Conservation (phyloP, 805 yeast genomes). For the Pichia ethanolica region DNA sequence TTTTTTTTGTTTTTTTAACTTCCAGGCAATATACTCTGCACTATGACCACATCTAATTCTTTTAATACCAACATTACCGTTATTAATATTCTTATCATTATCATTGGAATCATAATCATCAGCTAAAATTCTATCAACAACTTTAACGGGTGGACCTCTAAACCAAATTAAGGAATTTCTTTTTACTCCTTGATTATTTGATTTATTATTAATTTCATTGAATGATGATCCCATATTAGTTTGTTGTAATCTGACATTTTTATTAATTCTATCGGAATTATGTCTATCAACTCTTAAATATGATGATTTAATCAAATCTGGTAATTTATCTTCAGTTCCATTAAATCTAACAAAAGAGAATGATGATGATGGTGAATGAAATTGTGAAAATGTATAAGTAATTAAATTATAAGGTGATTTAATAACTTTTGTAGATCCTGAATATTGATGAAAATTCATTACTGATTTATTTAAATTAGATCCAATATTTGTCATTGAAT, state of each 20-base stretch:
- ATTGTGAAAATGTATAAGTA: constrained; percentile 26
- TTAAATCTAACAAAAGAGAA: constrained; percentile 32
- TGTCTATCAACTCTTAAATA: constrained; percentile 26
- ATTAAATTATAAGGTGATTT: constrained; percentile 26
- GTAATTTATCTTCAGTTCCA: constrained; percentile 28
- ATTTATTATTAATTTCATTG: constrained; percentile 5
- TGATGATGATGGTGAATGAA: constrained; percentile 24
- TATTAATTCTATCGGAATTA: constrained; percentile 24
- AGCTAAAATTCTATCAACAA: constrained; percentile 33
- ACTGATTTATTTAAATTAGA: constrained; percentile 3
- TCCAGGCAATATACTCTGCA: constrained; percentile 65
- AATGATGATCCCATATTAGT: constrained; percentile 1
- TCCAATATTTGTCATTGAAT: neutral
- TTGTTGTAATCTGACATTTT: neutral
- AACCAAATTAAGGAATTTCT: constrained; percentile 50
- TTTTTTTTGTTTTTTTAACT: constrained; percentile 16
- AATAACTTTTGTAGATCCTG: constrained; percentile 17
- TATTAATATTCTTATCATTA: constrained; percentile 6
- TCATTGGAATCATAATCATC: constrained; percentile 9
- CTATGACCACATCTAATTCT: constrained; percentile 55
- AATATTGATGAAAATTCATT: constrained; percentile 2
- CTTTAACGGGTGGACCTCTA: constrained; percentile 54
- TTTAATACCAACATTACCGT: constrained; percentile 20
- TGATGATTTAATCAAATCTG: constrained; percentile 27
- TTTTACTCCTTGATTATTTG: constrained; percentile 1